Base-by-base conservation (phyloP, 1,284 basidiomycete genomes). In the Ustilago tritici region DNA sequence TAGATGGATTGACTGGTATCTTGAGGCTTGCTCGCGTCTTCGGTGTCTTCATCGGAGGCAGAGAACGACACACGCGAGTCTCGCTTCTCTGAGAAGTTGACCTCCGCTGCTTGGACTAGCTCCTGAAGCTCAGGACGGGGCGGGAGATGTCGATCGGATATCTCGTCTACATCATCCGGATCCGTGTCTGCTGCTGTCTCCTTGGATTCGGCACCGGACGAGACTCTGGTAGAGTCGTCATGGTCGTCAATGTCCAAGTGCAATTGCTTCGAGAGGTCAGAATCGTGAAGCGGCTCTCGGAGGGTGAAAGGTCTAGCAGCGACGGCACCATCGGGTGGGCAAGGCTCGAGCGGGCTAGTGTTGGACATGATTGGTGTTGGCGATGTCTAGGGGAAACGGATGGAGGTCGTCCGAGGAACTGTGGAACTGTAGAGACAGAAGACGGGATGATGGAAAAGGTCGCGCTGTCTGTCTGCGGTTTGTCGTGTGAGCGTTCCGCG, bases 1-100 rank as follows among this genome's bases (percentile, higher is more conserved):
- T 79, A 79, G 65, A 79, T 72, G 52, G 67, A 60, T 36, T 79
- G 78, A 23, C 59, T 63, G 2, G 36, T 60, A 14, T 56, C 50
- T 3, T 47, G 23, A 47, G 28, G 38, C 28, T 52, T 41, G 19
- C 58, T 23, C 15, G 11, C 17, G 8, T 40, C 50, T 17, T 64
- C 36, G 23, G 40, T 54, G 12, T 10, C 52, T 23, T 53, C 50
- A 10, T 52, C 59, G 40, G 64, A 52, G 9, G 46, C 31, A 15
- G 58, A 49, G 50, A 77, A 43, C 9, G 59, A 65, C 53, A 73
- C 47, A 38, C 63, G 66, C 17, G 65, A 56, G 52, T 73, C 66
- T 10, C 47, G 70, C 57, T 65, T 61, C 47, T 50, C 58, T 17
- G 31, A 32, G 23, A 15, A 11, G 9, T 31, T 17, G 32, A 52